Evolutionary conservation across 768 basidiomycete genomes (phyloP), one percentile per base, ranked within the genome.

Genomic region (Holtermannia corniformis): DNA sequence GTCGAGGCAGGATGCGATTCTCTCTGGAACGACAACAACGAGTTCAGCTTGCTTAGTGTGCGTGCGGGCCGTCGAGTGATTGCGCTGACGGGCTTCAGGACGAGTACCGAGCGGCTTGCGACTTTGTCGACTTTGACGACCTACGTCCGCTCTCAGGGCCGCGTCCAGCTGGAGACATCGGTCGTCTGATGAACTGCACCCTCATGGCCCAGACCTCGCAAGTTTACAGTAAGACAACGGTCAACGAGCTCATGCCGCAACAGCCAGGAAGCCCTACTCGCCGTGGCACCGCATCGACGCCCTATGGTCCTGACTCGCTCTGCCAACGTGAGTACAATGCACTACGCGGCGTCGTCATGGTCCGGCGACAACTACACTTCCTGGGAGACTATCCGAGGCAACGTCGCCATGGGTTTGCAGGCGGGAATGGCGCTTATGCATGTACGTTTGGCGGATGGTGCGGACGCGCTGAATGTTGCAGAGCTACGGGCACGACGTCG

Each of bases 341-440:
- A 64, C 41, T 71, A 68, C 47, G 67, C 65, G 28, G 51, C 53
- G 5, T 65, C 64, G 5, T 64, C 70, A 2, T 72, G 70, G 69
- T 57, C 63, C 1, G 71, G 71, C 0, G 71, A 72, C 56, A 72
- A 72, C 49, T 58, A 53, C 21, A 67, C 64, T 22, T 60, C 51
- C 28, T 72, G 70, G 71, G 59, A 68, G 32, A 70, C 65, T 16
- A 55, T 72, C 2, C 62, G 65, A n/a, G 71, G 70, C 5, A 65
- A 59, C 43, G 64, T 68, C 23, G 57, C 68, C 0, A 63, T 65
- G 41, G 67, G 67, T 32, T 51, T 72, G 3, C 69, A 72, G 40
- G 60, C 66, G 1, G 66, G 66, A 2, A 55, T 71, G 55, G 64
- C 64, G 1, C 54, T 71, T 26, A 62, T 70, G 64, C 64, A 59